Evolutionary conservation across 2,329 filamentous ascomycete species (phyloP), one percentile per base, ranked within the genome.

Genomic region (Seiridium unicorne): DNA sequence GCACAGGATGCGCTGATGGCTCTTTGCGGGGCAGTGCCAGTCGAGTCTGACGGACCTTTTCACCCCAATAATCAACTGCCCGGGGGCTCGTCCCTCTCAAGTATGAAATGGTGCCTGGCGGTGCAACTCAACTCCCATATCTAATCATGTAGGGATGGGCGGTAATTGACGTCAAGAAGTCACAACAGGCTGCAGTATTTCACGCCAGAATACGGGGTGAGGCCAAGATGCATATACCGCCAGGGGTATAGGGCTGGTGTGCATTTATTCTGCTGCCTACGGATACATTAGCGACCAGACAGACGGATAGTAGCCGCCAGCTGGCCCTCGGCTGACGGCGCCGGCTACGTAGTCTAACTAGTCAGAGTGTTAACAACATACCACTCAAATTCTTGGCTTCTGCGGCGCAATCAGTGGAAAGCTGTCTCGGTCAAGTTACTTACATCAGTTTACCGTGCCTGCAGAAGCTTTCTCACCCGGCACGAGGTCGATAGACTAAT

Each of bases 261-360:
- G 18, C 49, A 26, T 62, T 69, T 68, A 69, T 68, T 68, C 67
- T 69, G 66, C 63, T 69, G 67, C 67, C 67, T 68, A 63, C 38
- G 18, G 18, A 26, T 26, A 26, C 18, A 26, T 26, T 26, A 26
- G 18, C 18, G 18, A 26, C 18, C 18, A 26, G 18, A 26, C 18
- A 26, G 18, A 26, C 18, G 18, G 18, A 26, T 26, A 26, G 18
- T 26, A 26, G 18, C 18, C 18, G 18, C 18, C 18, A 26, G 18
- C 18, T 26, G 18, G 18, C 18, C 18, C 18, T 26, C 18, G 18
- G 18, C 18, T 26, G 18, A 26, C 18, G 18, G 18, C 18, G 18
- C 18, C 18, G 18, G 18, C 2, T 26, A 26, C 18, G 18, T 26
- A 26, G 18, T 26, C 18, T 26, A 26, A 26, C 1, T 26, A 26